These are phyloP conservation scores for Mortierella polycephala DNA, from an alignment of 371 early-diverging fungal genomes.

Conservation along the genomic window DNA sequence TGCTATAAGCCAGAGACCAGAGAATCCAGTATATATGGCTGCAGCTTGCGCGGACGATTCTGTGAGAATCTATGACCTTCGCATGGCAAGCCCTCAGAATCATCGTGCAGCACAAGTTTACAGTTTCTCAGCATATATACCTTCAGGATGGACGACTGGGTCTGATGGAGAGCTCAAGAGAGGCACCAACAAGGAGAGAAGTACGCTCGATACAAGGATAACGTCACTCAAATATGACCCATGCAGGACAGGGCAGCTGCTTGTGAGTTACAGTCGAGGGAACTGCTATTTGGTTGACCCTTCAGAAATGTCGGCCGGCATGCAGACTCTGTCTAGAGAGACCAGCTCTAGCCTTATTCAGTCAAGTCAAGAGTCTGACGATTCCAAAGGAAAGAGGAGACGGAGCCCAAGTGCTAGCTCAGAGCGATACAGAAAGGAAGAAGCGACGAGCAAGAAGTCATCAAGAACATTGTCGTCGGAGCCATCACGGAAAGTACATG, in stretches of 20 bases:
- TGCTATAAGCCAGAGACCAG: constrained; percentile 54
- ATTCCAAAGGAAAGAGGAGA: constrained; percentile 33
- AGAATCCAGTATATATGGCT: constrained; percentile 52
- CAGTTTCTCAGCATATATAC: constrained; percentile 49
- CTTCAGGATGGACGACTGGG: constrained; percentile 14
- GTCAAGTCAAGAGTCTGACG: neutral
- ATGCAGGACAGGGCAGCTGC: constrained; percentile 38
- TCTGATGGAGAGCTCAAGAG: constrained; percentile 18
- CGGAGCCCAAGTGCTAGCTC: constrained; percentile 15
- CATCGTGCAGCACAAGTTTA: constrained; percentile 54
- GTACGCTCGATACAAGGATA: constrained; percentile 28
- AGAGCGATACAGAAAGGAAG: neutral
- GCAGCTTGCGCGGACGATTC: constrained; percentile 57
- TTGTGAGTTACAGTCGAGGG: constrained; percentile 49
- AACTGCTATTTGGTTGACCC: constrained; percentile 44
- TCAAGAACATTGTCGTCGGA: constrained; percentile 4
- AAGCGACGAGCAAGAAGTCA: constrained; percentile 7
- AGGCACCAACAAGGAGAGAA: constrained; percentile 15
- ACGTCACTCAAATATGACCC: constrained; percentile 53
- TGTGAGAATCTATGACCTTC: constrained; percentile 53
- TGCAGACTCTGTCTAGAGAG: neutral
- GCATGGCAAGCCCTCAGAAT: constrained; percentile 22
- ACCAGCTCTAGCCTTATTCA: neutral
- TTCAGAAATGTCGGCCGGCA: constrained; percentile 11
- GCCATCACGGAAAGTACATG: neutral